phyloP scores from a whole-genome alignment of 1,139 yeast species.

The Candida glucosophila region DNA sequence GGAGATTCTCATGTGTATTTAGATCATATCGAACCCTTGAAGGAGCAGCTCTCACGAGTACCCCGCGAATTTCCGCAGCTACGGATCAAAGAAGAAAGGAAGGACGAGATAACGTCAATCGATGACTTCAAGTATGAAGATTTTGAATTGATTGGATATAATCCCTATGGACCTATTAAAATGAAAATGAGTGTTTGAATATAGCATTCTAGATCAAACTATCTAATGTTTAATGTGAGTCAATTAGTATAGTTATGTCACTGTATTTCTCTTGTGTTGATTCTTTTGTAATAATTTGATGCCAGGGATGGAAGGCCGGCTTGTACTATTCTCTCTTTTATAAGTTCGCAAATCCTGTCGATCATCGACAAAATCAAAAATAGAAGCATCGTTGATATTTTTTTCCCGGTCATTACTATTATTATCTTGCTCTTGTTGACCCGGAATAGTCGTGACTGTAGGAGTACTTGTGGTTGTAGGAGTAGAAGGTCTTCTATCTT shows the following conservation, averaged over 20 bases:
- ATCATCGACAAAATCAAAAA: conserved; percentile 22
- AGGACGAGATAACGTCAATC: conserved; percentile 45
- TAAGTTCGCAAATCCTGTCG: conserved; percentile 3
- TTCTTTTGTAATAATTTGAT: too few relatives aligned
- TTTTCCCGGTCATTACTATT: too few relatives aligned
- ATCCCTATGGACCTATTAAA: conserved; percentile 75
- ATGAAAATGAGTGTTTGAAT: conserved; percentile 77
- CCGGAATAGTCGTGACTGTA: too few relatives aligned
- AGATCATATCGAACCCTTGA: conserved; percentile 86
- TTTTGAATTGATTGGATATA: conserved; percentile 68
- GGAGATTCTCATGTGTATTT: conserved; percentile 95
- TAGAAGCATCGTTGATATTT: conserved; percentile 10
- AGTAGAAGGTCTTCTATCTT: too few relatives aligned
- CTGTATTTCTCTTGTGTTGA: too few relatives aligned
- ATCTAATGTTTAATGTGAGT: too few relatives aligned
- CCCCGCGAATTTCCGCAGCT: conserved; percentile 81
- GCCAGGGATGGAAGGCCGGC: too few relatives aligned
- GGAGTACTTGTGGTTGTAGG: too few relatives aligned
- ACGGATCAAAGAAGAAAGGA: conserved; percentile 49
- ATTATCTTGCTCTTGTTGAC: too few relatives aligned
- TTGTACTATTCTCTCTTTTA: conserved; percentile 2
- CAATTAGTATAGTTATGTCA: too few relatives aligned
- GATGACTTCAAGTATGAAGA: conserved; percentile 89
- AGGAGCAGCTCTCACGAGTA: conserved; percentile 62
- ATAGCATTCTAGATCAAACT: too few relatives aligned